Conservation (phyloP, 352 stramenopile genomes). For the Globisporangium uncinulatum region DNA sequence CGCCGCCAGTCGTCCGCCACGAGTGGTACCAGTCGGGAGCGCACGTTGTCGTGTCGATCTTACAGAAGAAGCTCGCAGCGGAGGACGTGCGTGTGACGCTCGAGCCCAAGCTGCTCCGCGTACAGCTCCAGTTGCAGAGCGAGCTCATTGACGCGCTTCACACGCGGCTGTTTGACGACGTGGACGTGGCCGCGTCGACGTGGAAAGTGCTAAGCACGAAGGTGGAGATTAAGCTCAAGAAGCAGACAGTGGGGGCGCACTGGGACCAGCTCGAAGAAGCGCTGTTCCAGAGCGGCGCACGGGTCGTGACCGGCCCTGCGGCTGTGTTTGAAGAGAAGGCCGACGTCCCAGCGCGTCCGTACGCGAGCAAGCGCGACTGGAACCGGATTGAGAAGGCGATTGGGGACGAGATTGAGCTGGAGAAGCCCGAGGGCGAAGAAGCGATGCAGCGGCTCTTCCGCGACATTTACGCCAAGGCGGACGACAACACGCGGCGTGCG, state of each 20-base stretch:
- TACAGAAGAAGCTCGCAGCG: constrained; percentile 72
- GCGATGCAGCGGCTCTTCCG: constrained; percentile 90
- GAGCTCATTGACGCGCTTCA: constrained; percentile 55
- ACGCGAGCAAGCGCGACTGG: constrained; percentile 85
- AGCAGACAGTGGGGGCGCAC: constrained; percentile 42
- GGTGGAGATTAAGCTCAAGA: constrained; percentile 82
- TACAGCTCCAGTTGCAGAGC: constrained; percentile 44
- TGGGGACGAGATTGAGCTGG: constrained; percentile 69
- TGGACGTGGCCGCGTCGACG: constrained; percentile 46
- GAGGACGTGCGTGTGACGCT: constrained; percentile 63
- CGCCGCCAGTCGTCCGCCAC: constrained; percentile 23
- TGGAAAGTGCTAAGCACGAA: constrained; percentile 64
- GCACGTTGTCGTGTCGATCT: constrained; percentile 76
- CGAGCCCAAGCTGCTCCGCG: constrained; percentile 37
- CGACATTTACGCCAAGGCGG: constrained; percentile 91
- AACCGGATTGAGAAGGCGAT: constrained; percentile 82
- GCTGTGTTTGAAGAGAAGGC: constrained; percentile 60
- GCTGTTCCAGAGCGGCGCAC: constrained; percentile 31
- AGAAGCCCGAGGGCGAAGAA: constrained; percentile 90
- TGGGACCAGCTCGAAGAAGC: constrained; percentile 76
- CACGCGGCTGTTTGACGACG: constrained; percentile 66
- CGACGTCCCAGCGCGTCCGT: constrained; percentile 47
- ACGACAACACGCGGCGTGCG: constrained; percentile 85
- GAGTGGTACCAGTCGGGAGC: constrained; percentile 86
- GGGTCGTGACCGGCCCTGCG: constrained; percentile 45